Conservation (phyloP, 352 stramenopile genomes). For the Globisporangium okanoganense region DNA sequence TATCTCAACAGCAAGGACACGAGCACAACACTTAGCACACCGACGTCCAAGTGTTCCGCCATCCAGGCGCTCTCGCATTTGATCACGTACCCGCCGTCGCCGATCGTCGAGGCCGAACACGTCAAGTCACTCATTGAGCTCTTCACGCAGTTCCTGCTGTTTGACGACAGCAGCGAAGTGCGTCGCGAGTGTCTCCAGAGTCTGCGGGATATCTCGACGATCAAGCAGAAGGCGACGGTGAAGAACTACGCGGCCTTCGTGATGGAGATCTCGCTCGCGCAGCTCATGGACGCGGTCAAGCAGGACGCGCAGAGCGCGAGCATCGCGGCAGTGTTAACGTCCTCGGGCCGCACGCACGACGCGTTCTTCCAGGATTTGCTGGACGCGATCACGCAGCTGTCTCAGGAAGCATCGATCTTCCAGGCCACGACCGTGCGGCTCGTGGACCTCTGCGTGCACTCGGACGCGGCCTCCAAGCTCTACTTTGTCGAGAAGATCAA, state of each 20-base stretch:
- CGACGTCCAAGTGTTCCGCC: slow-evolving; percentile 56
- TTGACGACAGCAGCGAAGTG: slow-evolving; percentile 58
- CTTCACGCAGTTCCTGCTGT: slow-evolving; percentile 68
- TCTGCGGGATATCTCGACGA: slow-evolving; percentile 71
- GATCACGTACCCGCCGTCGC: slow-evolving; percentile 74
- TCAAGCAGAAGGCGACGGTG: slow-evolving; percentile 43
- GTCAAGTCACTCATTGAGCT: slow-evolving; percentile 72
- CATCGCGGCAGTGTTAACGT: slow-evolving; percentile 36
- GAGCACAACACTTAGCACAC: slow-evolving; percentile 18
- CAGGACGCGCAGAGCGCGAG: slow-evolving; percentile 19
- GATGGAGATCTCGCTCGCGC: slow-evolving; percentile 67
- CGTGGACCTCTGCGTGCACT: slow-evolving; percentile 50
- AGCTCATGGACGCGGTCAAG: slow-evolving; percentile 64
- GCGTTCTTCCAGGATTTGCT: slow-evolving; percentile 71
- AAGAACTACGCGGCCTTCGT: slow-evolving; percentile 65
- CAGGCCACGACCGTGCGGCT: slow-evolving; percentile 72
- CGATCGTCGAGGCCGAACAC: slow-evolving; percentile 55
- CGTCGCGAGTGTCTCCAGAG: slow-evolving; percentile 62
- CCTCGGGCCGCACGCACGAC: slow-evolving; percentile 51
- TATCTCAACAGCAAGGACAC: slow-evolving; percentile 43
- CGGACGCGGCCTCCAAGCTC: slow-evolving; percentile 15
- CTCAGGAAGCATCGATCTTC: slow-evolving; percentile 72
- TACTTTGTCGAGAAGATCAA: slow-evolving; percentile 34
- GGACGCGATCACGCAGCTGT: slow-evolving; percentile 71
- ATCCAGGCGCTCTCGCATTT: slow-evolving; percentile 70